Percentiles rank a stretch among this genome's conserved stretches.
phyloP scores from a whole-genome alignment of 805 yeast genomes.

The Ogataea glucozyma region DNA sequence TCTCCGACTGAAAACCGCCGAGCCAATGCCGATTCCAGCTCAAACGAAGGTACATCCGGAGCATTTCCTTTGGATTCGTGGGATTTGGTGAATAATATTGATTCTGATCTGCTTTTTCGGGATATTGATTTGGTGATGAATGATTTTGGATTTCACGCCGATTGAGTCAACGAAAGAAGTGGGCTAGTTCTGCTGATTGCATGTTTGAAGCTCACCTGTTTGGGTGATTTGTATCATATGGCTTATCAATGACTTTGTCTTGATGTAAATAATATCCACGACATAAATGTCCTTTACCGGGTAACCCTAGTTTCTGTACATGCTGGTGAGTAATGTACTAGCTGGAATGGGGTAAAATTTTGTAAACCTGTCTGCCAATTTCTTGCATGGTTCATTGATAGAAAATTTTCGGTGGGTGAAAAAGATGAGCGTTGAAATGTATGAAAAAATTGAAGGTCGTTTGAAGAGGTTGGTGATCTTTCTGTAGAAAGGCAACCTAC shows the following conservation, averaged over 20 bases:
- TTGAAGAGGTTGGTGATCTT: not conserved
- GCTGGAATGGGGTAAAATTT: no score
- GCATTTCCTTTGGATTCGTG: conserved; percentile 41
- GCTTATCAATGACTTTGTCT: no score
- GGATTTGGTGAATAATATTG: conserved; percentile 41
- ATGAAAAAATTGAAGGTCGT: conserved; percentile 5
- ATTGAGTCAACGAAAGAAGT: conserved; percentile 20
- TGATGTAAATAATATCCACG: no score
- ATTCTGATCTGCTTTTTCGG: conserved; percentile 64
- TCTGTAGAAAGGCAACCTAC: not conserved
- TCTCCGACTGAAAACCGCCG: conserved; percentile 21
- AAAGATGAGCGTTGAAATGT: conserved; percentile 4
- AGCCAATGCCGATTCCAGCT: not conserved
- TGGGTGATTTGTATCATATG: no score
- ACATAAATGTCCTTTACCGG: no score
- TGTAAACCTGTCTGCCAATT: no score
- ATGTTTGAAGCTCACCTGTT: no score
- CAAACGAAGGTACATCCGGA: conserved; percentile 1
- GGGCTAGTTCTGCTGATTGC: no score
- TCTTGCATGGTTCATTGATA: not conserved
- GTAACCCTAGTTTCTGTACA: not conserved
- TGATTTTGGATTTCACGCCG: conserved; percentile 84
- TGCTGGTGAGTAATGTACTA: no score
- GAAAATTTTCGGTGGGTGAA: conserved; percentile 16
- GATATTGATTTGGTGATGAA: conserved; percentile 89